These are phyloP conservation scores for Trametes coccinea DNA, from an alignment of 768 basidiomycete species.

Conservation along the genomic window DNA sequence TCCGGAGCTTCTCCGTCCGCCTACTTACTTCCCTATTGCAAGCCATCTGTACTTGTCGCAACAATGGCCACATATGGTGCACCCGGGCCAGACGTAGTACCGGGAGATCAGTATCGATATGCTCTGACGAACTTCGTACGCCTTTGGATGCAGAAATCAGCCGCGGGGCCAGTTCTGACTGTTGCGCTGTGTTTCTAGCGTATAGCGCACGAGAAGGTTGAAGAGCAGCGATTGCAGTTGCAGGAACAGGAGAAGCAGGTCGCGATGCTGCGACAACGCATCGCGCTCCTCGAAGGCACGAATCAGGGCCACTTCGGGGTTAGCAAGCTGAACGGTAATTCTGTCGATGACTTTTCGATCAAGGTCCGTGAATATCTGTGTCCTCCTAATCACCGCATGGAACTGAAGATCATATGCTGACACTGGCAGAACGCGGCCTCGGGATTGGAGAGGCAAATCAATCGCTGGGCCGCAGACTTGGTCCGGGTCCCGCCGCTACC, in stretches of 20 bases:
- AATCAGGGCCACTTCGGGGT: slow-evolving; percentile 37
- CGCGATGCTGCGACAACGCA: slow-evolving; percentile 67
- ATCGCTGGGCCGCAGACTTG: slow-evolving; percentile 84
- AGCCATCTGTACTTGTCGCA: background rate
- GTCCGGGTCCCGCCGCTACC: slow-evolving; percentile 57
- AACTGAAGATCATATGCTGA: too few relatives aligned
- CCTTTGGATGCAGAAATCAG: background rate
- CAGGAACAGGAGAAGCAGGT: slow-evolving; percentile 86
- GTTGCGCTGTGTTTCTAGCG: slow-evolving; percentile 43
- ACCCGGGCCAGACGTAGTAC: slow-evolving; percentile 34
- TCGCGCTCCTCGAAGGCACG: slow-evolving; percentile 72
- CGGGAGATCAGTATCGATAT: slow-evolving; percentile 75
- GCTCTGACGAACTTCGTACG: slow-evolving; percentile 75
- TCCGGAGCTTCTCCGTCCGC: too few relatives aligned
- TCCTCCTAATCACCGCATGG: too few relatives aligned
- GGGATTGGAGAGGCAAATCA: slow-evolving; percentile 78
- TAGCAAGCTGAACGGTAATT: slow-evolving; percentile 52
- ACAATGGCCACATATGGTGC: slow-evolving; percentile 14
- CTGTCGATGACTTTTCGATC: slow-evolving; percentile 87
- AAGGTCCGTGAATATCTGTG: slow-evolving; percentile 45
- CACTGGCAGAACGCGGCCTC: slow-evolving; percentile 70
- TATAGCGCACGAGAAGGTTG: slow-evolving; percentile 87
- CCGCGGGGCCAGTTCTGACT: background rate
- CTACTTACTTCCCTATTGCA: too few relatives aligned
- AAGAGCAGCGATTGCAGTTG: slow-evolving; percentile 74